Evolutionary conservation across 441 rosid species (phyloP).

Genomic region (Viola pubescens): DNA sequence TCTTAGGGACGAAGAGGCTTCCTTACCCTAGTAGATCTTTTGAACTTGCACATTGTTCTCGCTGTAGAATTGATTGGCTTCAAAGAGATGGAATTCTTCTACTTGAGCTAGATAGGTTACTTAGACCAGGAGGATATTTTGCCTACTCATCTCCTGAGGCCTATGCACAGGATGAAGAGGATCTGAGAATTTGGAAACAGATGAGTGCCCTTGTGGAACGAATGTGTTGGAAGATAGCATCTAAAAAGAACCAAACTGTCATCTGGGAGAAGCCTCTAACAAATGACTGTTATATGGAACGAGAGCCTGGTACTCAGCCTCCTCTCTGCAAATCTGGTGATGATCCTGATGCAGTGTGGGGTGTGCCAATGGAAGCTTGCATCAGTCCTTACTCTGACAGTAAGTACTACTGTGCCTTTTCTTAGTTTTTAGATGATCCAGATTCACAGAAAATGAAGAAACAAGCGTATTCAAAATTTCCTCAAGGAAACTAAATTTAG

Average conservation of each 20-base stretch:
- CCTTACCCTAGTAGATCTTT: conserved; percentile 99
- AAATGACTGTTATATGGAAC: conserved; percentile 79
- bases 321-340: conserved; percentile 83
- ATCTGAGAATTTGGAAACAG: conserved; percentile 81
- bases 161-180: conserved; percentile 95
- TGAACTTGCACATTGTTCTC: conserved; percentile 97
- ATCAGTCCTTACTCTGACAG: conserved; percentile 83
- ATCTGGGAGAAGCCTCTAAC: conserved; percentile 94
- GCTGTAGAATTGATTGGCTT: conserved; percentile 98
- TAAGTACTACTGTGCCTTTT: conserved; percentile 29
- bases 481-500: too few species aligned
- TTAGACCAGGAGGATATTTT: conserved; percentile 96
- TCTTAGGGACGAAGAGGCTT: conserved; percentile 89
- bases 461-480: too few species aligned
- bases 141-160: conserved; percentile 99
- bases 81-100: conserved; percentile 98
- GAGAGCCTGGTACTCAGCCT: conserved; percentile 82
- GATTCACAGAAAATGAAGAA: too few species aligned
- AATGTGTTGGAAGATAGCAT: conserved; percentile 97
- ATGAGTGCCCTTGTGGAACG: conserved; percentile 89
- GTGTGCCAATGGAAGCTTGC: conserved; percentile 90
- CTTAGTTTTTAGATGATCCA: neutral
- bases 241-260: conserved; percentile 89
- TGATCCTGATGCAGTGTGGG: conserved; percentile 87
- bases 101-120: conserved; percentile 93